Base-by-base conservation (phyloP, 768 basidiomycete species). In the Cubamyces sp. region DNA sequence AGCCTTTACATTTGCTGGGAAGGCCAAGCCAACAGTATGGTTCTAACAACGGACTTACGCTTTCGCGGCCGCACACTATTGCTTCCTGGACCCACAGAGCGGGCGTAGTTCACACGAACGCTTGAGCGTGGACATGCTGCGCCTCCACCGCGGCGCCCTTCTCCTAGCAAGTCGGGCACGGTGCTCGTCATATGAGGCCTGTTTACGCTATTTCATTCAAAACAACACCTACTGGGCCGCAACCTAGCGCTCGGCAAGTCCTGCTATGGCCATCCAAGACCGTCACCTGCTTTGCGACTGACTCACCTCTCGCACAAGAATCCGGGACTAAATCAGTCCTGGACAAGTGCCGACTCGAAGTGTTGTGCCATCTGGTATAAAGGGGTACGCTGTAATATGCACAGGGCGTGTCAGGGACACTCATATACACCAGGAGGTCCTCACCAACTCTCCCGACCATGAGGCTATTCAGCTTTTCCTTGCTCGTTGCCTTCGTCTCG, bases 51-150 rank as follows among this genome's bases (percentile, higher is more conserved):
- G 9, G 25, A 41, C 49, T 11, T 14, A 34, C 25, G 21, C 16
- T 11, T 23, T 26, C 21, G 14, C n/a, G 49, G n/a, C 5, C 23
- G 19, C 39, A 25, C 21, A 14, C 19, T 16, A 25, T 16, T 15
- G 49, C 49, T 59, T 42, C 49, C 37, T 59, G 25, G 28, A n/a
- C 49, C 57, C 49, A 21, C 41, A 41, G 39, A 19, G 30, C 49
- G 57, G 49, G 48, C 14, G 37, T 43, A 19, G 19, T 26, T 59
- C 57, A 21, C 57, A 59, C 57, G 49, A 18, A 15, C 2, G 11
- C 15, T 43, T 14, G 23, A 41, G n/a, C 57, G 57, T 59, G 57
- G 46, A n/a, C 6, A 26, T 5, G 6, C n/a, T 8, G 3, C 46
- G 47, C 46, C 19, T 28, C 19, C n/a, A 9, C 14, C 16, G 8